Base-by-base conservation (phyloP, 2,329 filamentous ascomycete genomes). In the Periglandula ipomoeae region DNA sequence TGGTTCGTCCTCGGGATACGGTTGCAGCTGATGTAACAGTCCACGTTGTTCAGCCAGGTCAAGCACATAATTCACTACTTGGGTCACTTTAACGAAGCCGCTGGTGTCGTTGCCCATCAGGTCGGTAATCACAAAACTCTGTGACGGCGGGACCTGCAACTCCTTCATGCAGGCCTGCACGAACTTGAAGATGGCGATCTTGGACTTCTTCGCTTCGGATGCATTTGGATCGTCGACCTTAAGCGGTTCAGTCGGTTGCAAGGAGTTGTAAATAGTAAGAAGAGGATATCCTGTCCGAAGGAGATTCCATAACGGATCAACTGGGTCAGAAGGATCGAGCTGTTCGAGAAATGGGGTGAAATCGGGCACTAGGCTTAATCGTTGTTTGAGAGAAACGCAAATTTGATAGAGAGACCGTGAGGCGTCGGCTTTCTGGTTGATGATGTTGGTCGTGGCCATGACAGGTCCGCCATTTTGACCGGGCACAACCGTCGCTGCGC, bases 71-170 rank as follows among this genome's bases (percentile, higher is more conserved):
- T 95, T 96, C 55, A 98, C 87, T 50, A 95, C 88, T 69, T 89
- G 87, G 22, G 87, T 90, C 50, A 95, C 90, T 79, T 97, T 97
- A 57, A 96, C 89, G 64, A 98, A 97, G 3, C 93, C 93, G 40
- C 89, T 96, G 1, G 93, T 98, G 66, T 96, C 94, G 59, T 90
- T 89, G 47, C 89, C 88, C 67, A 93, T 90, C 41, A 97, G 72
- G 67, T 98, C 91, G 50, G 82, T 87, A 58, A 98, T 85, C 59
- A 95, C 86, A 66, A 97, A 97, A 61, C 88, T 90, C 53, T 95
- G 89, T 43, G 84, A 78, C 4, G 87, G 74, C 2, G 86, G 79
- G 47, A 96, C 85, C 49, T 83, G 80, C 45, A 97, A 74, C 46
- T 95, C 86, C 56, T 83, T 82, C 61, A 94, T 76, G 65, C 90